These are phyloP conservation scores for Scortechinia acanthostroma DNA, from an alignment of 2,329 filamentous ascomycete species.

Conservation along the genomic window DNA sequence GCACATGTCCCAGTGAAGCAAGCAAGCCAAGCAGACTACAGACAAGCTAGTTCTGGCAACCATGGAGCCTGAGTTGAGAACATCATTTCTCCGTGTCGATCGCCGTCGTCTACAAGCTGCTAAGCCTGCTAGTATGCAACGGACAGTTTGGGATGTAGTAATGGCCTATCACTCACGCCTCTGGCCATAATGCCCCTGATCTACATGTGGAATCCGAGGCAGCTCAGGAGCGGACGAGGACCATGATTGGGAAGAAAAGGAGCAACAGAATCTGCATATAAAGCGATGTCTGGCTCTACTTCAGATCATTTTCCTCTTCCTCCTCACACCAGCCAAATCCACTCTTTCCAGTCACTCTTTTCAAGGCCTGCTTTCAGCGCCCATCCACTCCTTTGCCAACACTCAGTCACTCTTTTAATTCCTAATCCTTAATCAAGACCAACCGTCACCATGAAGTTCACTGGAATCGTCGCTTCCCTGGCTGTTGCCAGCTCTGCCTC, in stretches of 20 bases:
- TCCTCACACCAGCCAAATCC: not conserved
- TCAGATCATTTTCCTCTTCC: not conserved
- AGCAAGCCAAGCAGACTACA: too few relatives aligned
- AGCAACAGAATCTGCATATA: too few relatives aligned
- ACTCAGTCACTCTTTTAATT: not conserved
- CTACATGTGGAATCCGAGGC: too few relatives aligned
- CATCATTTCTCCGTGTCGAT: too few relatives aligned
- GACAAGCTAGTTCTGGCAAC: too few relatives aligned
- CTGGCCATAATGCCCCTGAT: not conserved
- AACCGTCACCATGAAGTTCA: conserved; percentile 22
- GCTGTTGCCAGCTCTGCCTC: conserved; percentile 17
- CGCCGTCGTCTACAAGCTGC: too few relatives aligned
- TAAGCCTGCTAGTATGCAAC: too few relatives aligned
- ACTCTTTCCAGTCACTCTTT: conserved; percentile 8
- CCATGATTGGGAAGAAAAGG: not conserved
- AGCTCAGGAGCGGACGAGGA: not conserved
- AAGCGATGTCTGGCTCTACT: not conserved
- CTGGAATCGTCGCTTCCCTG: conserved; percentile 18
- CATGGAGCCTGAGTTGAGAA: too few relatives aligned
- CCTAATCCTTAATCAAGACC: conserved; percentile 12
- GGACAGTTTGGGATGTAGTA: not conserved
- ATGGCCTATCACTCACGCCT: not conserved
- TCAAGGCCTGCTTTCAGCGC: conserved; percentile 11
- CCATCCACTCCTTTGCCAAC: not conserved
- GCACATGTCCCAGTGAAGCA: too few relatives aligned